These are phyloP conservation scores for Tetradesmus obliquus DNA, from an alignment of 139 green algal genomes.

Conservation along the genomic window DNA sequence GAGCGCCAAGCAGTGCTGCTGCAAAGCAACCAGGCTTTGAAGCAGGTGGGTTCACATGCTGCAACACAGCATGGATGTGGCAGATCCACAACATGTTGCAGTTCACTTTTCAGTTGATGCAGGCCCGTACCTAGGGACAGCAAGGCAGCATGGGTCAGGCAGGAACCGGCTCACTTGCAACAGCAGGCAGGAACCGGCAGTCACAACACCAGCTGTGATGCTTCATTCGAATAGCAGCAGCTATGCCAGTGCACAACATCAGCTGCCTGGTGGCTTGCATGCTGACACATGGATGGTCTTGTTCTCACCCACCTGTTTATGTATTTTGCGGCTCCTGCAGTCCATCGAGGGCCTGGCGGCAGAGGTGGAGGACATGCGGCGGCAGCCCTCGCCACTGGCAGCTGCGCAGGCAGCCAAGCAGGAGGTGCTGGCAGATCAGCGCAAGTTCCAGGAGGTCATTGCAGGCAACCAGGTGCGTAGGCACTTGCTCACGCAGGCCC, in stretches of 20 bases:
- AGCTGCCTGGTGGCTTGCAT: background rate
- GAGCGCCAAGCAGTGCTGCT: conserved; percentile 48
- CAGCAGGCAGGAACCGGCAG: too few species aligned
- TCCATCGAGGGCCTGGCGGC: conserved; percentile 58
- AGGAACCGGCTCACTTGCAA: too few species aligned
- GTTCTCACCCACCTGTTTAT: background rate
- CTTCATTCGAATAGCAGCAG: too few species aligned
- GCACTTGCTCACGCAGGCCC: too few species aligned
- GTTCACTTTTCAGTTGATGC: too few species aligned
- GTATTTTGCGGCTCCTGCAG: conserved; percentile 31
- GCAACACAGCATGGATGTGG: background rate
- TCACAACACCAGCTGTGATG: too few species aligned
- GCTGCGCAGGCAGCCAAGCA: conserved; percentile 56
- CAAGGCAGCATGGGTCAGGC: too few species aligned
- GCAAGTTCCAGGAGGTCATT: conserved; percentile 74
- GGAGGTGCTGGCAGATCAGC: conserved; percentile 52
- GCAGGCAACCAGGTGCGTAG: conserved; percentile 52
- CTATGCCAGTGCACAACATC: too few species aligned
- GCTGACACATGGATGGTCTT: background rate
- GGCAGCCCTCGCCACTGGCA: conserved; percentile 72
- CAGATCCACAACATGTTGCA: background rate
- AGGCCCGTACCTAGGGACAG: too few species aligned
- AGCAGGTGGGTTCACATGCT: conserved; percentile 17
- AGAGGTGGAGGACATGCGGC: conserved; percentile 66
- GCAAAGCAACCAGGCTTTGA: conserved; percentile 44